Base-by-base conservation (phyloP, 163 green algal genomes). In the Scenedesmus sp. region DNA sequence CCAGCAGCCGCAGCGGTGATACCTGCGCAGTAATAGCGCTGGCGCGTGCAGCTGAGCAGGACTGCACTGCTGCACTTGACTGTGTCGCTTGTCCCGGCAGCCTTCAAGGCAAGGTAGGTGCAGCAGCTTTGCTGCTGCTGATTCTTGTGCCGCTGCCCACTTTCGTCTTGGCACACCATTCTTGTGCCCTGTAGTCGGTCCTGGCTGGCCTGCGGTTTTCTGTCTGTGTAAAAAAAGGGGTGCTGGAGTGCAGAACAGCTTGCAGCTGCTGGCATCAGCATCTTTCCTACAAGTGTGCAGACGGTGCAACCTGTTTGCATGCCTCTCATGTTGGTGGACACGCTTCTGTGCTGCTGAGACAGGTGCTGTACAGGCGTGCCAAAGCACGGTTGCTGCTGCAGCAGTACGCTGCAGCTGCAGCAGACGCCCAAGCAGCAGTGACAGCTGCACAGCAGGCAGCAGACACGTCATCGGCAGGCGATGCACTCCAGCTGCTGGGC, bases 361-460 rank as follows among this genome's bases (percentile, higher is more conserved):
- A 90, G 85, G 72, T 90, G 16, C 30, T 90, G 70, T 90, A 56
- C 43, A 70, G 85, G 70, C 70, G 85, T 37, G 85, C 72, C 20
- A 78, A 26, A 20, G 85, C 70, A 6, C n/a, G 20, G 43, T 15
- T 90, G 33, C 18, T 61, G 46, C 37, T 65, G 85, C 51, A 68
- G 78, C 43, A 76, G n/a, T 56, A 79, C 43, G 44, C 56, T 30
- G 85, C 70, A 59, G 85, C 85, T 78, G 85, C 65, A 85, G 20
- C 26, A 20, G 85, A 90, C 49, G 59, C 70, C 30, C 20, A 83
- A 6, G 37, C 43, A 35, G 85, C 85, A n/a, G 33, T 72, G 26
- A 49, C 85, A 61, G 70, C 70, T 56, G 85, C 85, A 43, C 30
- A 85, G 20, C 44, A 56, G n/a, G 70, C 85, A 33, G 65, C 30